Conservation (phyloP, 2,329 filamentous ascomycete species). For the Alternaria brassicae region DNA sequence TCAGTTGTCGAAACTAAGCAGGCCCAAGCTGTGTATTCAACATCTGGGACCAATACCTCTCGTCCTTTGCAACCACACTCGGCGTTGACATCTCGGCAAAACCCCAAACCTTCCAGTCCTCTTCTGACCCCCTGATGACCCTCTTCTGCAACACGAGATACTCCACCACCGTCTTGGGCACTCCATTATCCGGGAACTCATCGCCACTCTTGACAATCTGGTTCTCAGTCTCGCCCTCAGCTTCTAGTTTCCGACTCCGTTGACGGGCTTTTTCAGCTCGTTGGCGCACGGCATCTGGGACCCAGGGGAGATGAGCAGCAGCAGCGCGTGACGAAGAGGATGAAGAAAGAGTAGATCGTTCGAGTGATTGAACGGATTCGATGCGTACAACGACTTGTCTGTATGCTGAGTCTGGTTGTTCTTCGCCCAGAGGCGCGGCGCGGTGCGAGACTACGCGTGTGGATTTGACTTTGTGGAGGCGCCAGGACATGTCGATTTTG, state of each 20-base stretch:
- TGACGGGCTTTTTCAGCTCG: constrained; percentile 9
- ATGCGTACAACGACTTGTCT: constrained; percentile 39
- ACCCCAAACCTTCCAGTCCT: constrained; percentile 71
- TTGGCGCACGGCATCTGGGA: constrained; percentile 14
- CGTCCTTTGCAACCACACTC: constrained; percentile 30
- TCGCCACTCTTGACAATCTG: neutral
- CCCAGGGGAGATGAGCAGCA: constrained; percentile 8
- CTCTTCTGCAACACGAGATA: constrained; percentile 67
- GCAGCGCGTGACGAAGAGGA: neutral
- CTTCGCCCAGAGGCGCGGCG: constrained; percentile 54
- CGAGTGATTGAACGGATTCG: constrained; percentile 30
- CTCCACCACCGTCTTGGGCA: constrained; percentile 59
- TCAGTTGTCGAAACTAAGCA: neutral
- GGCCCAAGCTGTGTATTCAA: constrained; percentile 25
- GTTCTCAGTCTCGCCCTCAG: neutral
- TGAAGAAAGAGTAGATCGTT: neutral
- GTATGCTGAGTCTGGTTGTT: constrained; percentile 31
- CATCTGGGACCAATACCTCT: constrained; percentile 31
- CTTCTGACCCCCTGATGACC: constrained; percentile 56
- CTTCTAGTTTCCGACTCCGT: constrained; percentile 1
- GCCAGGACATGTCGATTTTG: constrained; percentile 57
- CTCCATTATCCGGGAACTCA: constrained; percentile 2
- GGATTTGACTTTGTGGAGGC: constrained; percentile 29
- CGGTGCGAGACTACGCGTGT: constrained; percentile 65
- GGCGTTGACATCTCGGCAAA: constrained; percentile 61